Percentiles rank a stretch among this genome's conserved stretches.
Evolutionary conservation across 768 basidiomycete genomes (phyloP).

Genomic region (Pluteus cervinus): DNA sequence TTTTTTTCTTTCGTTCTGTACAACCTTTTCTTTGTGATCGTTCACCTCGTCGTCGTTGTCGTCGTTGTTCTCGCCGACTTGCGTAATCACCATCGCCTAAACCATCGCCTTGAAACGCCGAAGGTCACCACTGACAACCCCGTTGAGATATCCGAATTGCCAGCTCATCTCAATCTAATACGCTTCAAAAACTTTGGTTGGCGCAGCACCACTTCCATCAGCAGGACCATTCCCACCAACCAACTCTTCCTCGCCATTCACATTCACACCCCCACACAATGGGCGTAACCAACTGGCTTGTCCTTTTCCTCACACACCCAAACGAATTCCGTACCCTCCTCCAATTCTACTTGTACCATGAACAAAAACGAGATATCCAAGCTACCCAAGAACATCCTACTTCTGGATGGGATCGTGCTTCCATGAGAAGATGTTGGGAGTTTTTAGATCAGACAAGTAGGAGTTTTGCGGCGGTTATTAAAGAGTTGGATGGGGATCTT

Average conservation of each 20-base stretch:
- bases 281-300: constrained; percentile 55
- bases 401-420: constrained; percentile 80
- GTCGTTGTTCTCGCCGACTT: no score
- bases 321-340: constrained; percentile 78
- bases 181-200: no score
- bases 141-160: no score
- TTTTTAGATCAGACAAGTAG: constrained; percentile 86
- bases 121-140: no score
- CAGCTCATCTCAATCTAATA: no score
- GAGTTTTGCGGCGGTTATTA: constrained; percentile 90
- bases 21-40: no score
- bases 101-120: no score
- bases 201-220: no score
- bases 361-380: constrained; percentile 78
- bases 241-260: not conserved
- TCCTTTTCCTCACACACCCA: constrained; percentile 72
- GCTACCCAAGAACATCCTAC: constrained; percentile 64
- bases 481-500: constrained; percentile 92
- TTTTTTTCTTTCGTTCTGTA: not conserved
- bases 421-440: constrained; percentile 88
- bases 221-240: no score
- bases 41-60: no score
- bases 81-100: no score
- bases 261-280: constrained; percentile 23
- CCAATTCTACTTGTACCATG: constrained; percentile 80